Base-by-base conservation (phyloP, 1,139 yeast species). In the Taphrina communis region DNA sequence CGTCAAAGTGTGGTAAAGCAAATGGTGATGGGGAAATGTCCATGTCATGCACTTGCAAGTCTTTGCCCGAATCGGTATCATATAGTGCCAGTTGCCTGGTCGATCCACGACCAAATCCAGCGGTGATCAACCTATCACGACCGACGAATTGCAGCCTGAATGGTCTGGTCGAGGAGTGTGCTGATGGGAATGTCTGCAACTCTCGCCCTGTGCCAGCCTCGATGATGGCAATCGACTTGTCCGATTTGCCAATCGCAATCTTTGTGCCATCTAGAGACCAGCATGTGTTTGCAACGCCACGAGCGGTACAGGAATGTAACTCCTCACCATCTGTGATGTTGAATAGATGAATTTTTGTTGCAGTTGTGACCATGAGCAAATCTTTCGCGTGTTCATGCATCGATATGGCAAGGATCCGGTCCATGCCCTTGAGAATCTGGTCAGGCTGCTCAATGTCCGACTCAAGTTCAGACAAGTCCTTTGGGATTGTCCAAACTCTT, bases 41-140 rank as follows among this genome's bases (percentile, higher is more conserved):
- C 69, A 95, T 82, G 74, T 89, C 85, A 53, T 83, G 82, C 44
- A 57, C 59, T 14, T 63, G 61, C 31, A 55, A 41, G 31, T 44
- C 61, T 31, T 44, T 12, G 21, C 55, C 67, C 6, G 53, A 11
- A n/a, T 14, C 44, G 42, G 91, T 82, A 75, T 94, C 93, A 98
- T 99, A 94, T 70, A 94, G 83, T 73, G 95, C 99, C 72, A 93
- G 82, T 80, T 94, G 98, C 78, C 99, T 92, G 77, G 93, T 98
- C 57, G 97, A 90, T 74, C 90, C 84, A 76, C 89, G 86, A 53
- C 96, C 91, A 77, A 94, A 94, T 0, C 99, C 99, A n/a, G 99
- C 93, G 46, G 99, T 93, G 68, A 88, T 88, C 46, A 94, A 80
- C 75, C 97, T 84, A 75, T 93, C 90, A 62, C 89, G 82, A 75